Percentiles rank a stretch among this genome's conserved stretches.
These are phyloP conservation scores for Colletotrichum trifolii DNA, from an alignment of 2,329 filamentous ascomycete species.

Conservation along the genomic window DNA sequence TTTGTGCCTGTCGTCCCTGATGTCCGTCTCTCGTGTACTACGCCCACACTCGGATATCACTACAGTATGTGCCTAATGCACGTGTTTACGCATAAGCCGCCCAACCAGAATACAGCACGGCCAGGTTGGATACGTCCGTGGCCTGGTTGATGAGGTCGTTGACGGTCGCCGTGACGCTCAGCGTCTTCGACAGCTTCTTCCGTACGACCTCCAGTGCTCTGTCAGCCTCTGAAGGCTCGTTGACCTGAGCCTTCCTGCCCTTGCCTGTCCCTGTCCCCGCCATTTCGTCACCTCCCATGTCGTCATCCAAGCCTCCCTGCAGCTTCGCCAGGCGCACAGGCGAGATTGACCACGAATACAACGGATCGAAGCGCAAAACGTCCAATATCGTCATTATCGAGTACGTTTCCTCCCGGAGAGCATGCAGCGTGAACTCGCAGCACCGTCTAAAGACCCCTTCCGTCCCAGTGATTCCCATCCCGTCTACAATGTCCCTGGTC, in stretches of 20 bases:
- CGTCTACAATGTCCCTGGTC: slow-evolving; percentile 94
- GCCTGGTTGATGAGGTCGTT: slow-evolving; percentile 98
- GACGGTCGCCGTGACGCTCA: slow-evolving; percentile 94
- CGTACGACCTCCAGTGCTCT: slow-evolving; percentile 91
- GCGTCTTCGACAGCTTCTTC: slow-evolving; percentile 93
- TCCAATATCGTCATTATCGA: slow-evolving; percentile 99
- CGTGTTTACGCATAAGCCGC: too few species aligned
- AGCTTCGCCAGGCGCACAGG: slow-evolving; percentile 72
- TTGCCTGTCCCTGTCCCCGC: slow-evolving; percentile 51
- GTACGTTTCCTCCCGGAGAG: slow-evolving; percentile 92
- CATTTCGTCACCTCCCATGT: slow-evolving; percentile 45
- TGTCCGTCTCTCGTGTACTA: too few species aligned
- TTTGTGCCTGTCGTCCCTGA: too few species aligned
- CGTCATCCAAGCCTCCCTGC: slow-evolving; percentile 68
- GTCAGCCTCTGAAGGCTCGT: slow-evolving; percentile 81
- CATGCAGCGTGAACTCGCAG: slow-evolving; percentile 96
- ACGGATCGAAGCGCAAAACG: slow-evolving; percentile 95
- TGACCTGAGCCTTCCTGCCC: slow-evolving; percentile 56
- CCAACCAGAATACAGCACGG: slow-evolving; percentile 79
- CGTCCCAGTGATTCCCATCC: slow-evolving; percentile 94
- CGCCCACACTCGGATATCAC: too few species aligned
- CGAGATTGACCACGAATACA: slow-evolving; percentile 95
- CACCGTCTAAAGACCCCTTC: slow-evolving; percentile 98
- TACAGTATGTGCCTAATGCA: too few species aligned
- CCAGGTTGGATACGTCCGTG: slow-evolving; percentile 90